Base-by-base conservation (phyloP, 106 monocot species). In the Allium fistulosum region DNA sequence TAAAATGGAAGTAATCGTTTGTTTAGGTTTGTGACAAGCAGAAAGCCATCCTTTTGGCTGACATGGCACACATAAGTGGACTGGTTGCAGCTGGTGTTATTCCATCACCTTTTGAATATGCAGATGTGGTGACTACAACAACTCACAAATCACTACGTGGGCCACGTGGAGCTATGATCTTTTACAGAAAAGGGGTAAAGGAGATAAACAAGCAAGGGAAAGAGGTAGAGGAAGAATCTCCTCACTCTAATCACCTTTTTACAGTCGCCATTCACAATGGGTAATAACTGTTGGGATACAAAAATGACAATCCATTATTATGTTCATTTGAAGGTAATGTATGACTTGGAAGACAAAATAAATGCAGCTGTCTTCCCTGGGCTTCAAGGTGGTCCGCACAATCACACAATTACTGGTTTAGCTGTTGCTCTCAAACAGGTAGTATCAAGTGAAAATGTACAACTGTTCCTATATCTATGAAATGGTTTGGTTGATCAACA, bases 361-460 rank as follows among this genome's bases (percentile, higher is more conserved):
- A 97, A 97, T 87, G 86, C 92, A 65, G 88, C 97, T 37, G 97
- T 97, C 47, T 97, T 97, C 69, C 97, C 97, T 75, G 97, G 97
- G 58, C 92, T 97, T 72, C 97, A 97, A 87, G 97, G 97, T 65
- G 97, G 97, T 56, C 97, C 97, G 18, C 97, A 97, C 72, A 97
- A 97, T 77, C 97, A 97, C 65, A 97, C 97, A 51, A 97, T 97
- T 84, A 18, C 97, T 79, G 97, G 89, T 15, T 82, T 97, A 72
- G 97, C 97, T 76, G 97, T 97, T 72, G 97, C 97, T 66, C 92
- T 97, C 52, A 97, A 92, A 74, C 97, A 97, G 92, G 97, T 97
- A 48, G 57, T 46, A 60, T 12, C 53, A 55, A 12, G 3, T 55
- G 53, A 55, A 55, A 11, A 55, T 55, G 53, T 55, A 55, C 11